Evolutionary conservation across 768 basidiomycete species (phyloP), one percentile per base, ranked within the genome.

Genomic region (Rhizopogon vinicolor): DNA sequence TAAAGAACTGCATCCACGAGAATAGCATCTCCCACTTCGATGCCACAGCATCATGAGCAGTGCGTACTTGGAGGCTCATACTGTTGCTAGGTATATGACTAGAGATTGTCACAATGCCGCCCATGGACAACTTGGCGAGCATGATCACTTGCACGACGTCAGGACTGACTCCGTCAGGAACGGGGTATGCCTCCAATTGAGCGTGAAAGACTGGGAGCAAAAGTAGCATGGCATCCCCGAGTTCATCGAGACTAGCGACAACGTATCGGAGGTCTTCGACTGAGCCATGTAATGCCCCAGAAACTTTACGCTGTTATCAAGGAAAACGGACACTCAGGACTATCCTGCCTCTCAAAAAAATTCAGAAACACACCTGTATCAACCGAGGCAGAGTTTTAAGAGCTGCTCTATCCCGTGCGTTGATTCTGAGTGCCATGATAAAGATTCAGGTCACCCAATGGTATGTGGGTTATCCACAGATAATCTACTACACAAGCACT

Each of bases 381-480:
- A 49, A 49, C 33, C 48, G 33, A 6, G 48, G 48, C 14, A 49
- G 35, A 10, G 5, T 14, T 33, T 35, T 49, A 14, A 49, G 48
- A 37, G 48, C 48, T 37, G 35, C 48, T 14, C 48, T 49, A 35
- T 49, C 48, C 48, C 19, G 33, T 10, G 48, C 14, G 33, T 19
- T 49, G 16, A 49, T 49, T 49, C 48, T 49, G 35, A 35, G 48
- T 9, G 48, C 33, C 48, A 49, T 49, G 48, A 48, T 48, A 4
- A 18, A 48, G 7, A 46, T 46, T 31, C 18, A 19, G 31, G 31
- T 33, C n/a, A 22, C 22, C 22, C 18, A 46, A 46, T 58, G 35
- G 62, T 16, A 5, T 75, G 41, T 33, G 31, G 31, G 46, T 18
- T 35, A 35, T 22, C 19, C 35, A 49, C 48, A 49, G 33, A n/a